Evolutionary conservation across 2,329 filamentous ascomycete species (phyloP).

Genomic region (Epichloe coenophiala): DNA sequence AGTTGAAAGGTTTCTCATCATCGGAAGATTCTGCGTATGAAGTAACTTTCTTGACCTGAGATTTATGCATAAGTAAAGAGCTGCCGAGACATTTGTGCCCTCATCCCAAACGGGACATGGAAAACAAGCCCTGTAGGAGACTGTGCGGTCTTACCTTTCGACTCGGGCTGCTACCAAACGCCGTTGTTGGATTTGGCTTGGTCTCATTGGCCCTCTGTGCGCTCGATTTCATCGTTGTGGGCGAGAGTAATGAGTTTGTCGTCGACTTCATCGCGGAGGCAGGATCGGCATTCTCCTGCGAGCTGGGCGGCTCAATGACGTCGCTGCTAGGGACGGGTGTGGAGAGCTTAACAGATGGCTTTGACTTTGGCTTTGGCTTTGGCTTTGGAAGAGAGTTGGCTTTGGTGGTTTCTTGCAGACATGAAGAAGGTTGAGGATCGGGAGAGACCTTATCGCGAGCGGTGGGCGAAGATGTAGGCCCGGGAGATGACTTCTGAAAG

Average conservation of each 20-base stretch:
- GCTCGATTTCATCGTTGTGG: slow-evolving; percentile 15
- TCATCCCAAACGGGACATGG: no score
- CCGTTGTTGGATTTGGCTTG: slow-evolving; percentile 9
- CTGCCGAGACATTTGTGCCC: no score
- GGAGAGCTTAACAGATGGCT: slow-evolving; percentile 30
- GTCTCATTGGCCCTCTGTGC: slow-evolving; percentile 9
- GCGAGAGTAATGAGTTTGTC: slow-evolving; percentile 21
- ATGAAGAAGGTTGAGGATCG: slow-evolving; percentile 18
- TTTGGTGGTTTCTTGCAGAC: slow-evolving; percentile 28
- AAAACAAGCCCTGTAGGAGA: background rate
- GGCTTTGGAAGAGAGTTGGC: slow-evolving; percentile 24
- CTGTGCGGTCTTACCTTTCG: slow-evolving; percentile 50
- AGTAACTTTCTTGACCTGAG: slow-evolving; percentile 41
- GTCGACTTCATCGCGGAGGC: slow-evolving; percentile 34
- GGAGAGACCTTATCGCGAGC: slow-evolving; percentile 20
- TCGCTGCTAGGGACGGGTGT: slow-evolving; percentile 78
- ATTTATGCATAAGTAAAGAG: background rate
- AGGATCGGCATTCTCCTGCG: slow-evolving; percentile 49
- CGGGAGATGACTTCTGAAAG: slow-evolving; percentile 29
- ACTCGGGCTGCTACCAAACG: slow-evolving; percentile 55
- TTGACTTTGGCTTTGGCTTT: slow-evolving; percentile 20
- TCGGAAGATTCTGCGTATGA: slow-evolving; percentile 81
- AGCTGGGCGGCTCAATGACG: slow-evolving; percentile 50
- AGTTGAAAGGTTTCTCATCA: slow-evolving; percentile 57
- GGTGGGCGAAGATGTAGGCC: slow-evolving; percentile 18